Conservation (phyloP, 768 basidiomycete genomes). For the Thelephora aurantiotincta region DNA sequence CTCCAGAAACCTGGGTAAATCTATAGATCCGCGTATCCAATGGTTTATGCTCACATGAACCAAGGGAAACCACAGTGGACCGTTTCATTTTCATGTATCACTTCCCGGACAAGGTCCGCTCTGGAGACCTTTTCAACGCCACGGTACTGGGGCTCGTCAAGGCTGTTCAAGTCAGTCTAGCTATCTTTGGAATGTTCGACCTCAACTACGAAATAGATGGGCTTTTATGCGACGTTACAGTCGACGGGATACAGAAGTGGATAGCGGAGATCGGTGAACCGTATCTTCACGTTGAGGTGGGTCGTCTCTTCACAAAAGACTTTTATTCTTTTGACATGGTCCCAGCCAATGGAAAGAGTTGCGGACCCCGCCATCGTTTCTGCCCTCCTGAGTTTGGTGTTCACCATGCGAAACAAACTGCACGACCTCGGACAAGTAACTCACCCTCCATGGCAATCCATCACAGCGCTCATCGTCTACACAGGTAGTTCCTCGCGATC, state of each 20-base stretch:
- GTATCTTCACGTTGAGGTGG: constrained; percentile 46
- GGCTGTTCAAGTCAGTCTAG: constrained; percentile 56
- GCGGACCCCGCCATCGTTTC: constrained; percentile 63
- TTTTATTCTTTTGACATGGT: neutral
- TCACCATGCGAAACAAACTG: constrained; percentile 57
- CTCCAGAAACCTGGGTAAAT: constrained; percentile 60
- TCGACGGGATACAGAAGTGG: constrained; percentile 61
- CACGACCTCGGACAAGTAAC: constrained; percentile 32
- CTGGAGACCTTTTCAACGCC: constrained; percentile 33
- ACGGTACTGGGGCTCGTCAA: constrained; percentile 69
- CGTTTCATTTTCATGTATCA: constrained; percentile 64
- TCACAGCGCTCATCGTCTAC: neutral
- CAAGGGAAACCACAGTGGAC: constrained; percentile 66
- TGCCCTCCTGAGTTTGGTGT: constrained; percentile 54
- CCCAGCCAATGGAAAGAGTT: constrained; percentile 54
- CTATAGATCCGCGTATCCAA: neutral
- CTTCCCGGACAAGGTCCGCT: constrained; percentile 29
- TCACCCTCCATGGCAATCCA: neutral
- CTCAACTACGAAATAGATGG: constrained; percentile 35
- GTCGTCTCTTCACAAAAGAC: constrained; percentile 1
- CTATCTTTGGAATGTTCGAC: constrained; percentile 56
- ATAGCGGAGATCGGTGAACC: constrained; percentile 49
- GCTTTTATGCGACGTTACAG: constrained; percentile 63
- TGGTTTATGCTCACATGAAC: constrained; percentile 2
- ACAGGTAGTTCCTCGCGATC: constrained; percentile 51